Evolutionary conservation across 2,329 filamentous ascomycete species (phyloP), one percentile per base, ranked within the genome.

Genomic region (Exophiala viscosa): DNA sequence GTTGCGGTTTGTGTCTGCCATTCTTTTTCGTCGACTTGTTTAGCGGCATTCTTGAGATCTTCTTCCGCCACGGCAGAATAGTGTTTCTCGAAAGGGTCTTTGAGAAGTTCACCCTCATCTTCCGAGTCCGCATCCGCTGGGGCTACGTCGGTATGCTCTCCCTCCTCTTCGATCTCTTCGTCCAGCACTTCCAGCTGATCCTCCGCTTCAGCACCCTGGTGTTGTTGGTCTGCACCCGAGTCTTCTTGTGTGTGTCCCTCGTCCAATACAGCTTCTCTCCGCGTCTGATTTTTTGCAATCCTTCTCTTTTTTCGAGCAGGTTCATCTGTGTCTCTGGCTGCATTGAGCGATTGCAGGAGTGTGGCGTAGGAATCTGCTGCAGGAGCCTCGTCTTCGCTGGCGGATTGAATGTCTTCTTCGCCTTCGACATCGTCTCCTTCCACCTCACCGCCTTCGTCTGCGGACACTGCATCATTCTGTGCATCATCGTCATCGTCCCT

Each of bases 61-160:
- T 84, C 82, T 38, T 77, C 58, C 17, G 40, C 36, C 7, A 58
- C 31, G 2, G 50, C 77, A 32, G 83, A 81, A 66, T 95, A 95
- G 70, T 96, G 92, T 6, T 75, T 72, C 58, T 93, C 87, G 64
- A 95, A 96, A 0, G 89, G 86, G 67, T 95, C 88, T 4, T 71
- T 71, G 23, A 73, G 67, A 58, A 82, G 78, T 76, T 11, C 79
- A n/a, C n/a, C 75, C 39, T 81, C 78, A 39, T 71, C 67, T 8
- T 64, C 51, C 11, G 60, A 64, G 11, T 63, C 60, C 28, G 39
- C 46, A 35, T 59, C 69, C 8, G 61, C 66, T 33, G 23, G 23
- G 2, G 59, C 66, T 35, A 72, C 67, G 1, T 73, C 64, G 1
- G 73, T 63, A n/a, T 67, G 64, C 45, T 73, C 70, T 9, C 63